Evolutionary conservation across 1,284 basidiomycete genomes (phyloP).

Genomic region (Microbotryum intermedium): DNA sequence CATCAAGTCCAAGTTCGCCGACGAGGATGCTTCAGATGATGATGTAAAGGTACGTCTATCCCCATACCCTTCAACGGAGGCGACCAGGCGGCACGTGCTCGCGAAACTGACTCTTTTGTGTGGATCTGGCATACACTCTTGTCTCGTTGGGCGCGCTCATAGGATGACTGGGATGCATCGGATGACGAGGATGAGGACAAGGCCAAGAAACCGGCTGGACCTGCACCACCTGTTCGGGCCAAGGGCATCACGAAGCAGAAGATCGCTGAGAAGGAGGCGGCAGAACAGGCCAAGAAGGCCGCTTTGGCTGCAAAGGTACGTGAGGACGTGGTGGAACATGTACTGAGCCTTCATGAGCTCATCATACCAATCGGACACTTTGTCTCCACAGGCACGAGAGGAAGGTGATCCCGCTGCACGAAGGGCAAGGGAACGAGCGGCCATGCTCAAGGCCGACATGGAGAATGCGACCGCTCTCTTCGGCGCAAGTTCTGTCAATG

Average conservation of each 20-base stretch:
- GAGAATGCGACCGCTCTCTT: conserved; percentile 71
- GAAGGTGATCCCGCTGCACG: conserved; percentile 70
- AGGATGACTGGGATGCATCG: conserved; percentile 91
- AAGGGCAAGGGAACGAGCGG: conserved; percentile 57
- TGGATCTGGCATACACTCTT: background rate
- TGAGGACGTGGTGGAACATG: background rate
- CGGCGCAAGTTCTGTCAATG: conserved; percentile 59
- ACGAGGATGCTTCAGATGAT: conserved; percentile 66
- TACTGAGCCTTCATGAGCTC: conserved; percentile 25
- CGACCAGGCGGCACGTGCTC: background rate
- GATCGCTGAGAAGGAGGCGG: conserved; percentile 72
- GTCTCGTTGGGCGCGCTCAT: conserved; percentile 7
- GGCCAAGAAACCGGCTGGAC: conserved; percentile 42
- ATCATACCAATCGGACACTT: too few species aligned
- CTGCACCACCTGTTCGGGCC: conserved; percentile 50
- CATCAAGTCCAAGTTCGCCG: conserved; percentile 62
- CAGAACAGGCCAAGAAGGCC: conserved; percentile 44
- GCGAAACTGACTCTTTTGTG: too few species aligned
- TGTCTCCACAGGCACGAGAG: background rate
- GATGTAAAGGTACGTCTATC: conserved; percentile 42
- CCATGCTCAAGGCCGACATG: conserved; percentile 74
- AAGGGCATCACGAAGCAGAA: conserved; percentile 83
- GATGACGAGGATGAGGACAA: conserved; percentile 53
- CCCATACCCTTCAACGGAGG: conserved; percentile 8
- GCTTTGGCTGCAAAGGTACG: conserved; percentile 40